Percentiles rank a stretch among this genome's conserved stretches.
phyloP scores from a whole-genome alignment of 1,284 basidiomycete species.

The Ganoderma lingzhi region DNA sequence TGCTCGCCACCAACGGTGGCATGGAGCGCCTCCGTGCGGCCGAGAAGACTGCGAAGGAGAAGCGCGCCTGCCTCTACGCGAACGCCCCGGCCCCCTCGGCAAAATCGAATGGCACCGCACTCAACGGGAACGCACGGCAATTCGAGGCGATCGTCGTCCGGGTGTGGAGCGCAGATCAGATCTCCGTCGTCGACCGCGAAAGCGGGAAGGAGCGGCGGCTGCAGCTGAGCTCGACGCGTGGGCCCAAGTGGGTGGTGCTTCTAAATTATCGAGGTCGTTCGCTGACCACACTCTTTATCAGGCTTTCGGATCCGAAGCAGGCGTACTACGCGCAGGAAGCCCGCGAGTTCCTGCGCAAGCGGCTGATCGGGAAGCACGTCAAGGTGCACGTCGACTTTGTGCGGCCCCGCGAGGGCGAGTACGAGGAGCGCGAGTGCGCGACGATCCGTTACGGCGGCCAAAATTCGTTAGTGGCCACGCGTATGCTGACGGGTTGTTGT shows the following conservation, averaged over 20 bases:
- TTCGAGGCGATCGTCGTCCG: constrained; percentile 90
- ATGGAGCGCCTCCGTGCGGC: constrained; percentile 90
- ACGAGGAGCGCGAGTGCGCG: constrained; percentile 91
- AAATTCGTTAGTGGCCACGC: constrained; percentile 61
- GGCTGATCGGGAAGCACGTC: constrained; percentile 90
- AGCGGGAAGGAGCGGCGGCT: constrained; percentile 82
- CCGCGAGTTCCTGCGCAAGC: constrained; percentile 90
- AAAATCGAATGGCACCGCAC: constrained; percentile 54
- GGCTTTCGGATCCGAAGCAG: constrained; percentile 88
- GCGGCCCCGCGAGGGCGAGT: constrained; percentile 93
- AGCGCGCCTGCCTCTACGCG: constrained; percentile 82
- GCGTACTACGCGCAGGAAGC: constrained; percentile 93
- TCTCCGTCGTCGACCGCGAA: constrained; percentile 84
- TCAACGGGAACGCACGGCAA: constrained; percentile 55
- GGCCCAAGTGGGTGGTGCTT: constrained; percentile 71
- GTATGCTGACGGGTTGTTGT: constrained; percentile 1
- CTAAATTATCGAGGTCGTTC: neutral
- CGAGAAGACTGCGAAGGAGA: constrained; percentile 88
- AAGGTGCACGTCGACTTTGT: constrained; percentile 88
- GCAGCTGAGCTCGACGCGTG: constrained; percentile 90
- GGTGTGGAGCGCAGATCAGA: constrained; percentile 93
- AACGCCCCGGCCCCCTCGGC: constrained; percentile 51
- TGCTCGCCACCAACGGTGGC: constrained; percentile 82
- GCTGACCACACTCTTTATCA: constrained; percentile 37
- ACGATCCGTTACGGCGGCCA: constrained; percentile 87